Evolutionary conservation across 140 eudicot genomes (phyloP).

Genomic region (Oenanthe javanica): DNA sequence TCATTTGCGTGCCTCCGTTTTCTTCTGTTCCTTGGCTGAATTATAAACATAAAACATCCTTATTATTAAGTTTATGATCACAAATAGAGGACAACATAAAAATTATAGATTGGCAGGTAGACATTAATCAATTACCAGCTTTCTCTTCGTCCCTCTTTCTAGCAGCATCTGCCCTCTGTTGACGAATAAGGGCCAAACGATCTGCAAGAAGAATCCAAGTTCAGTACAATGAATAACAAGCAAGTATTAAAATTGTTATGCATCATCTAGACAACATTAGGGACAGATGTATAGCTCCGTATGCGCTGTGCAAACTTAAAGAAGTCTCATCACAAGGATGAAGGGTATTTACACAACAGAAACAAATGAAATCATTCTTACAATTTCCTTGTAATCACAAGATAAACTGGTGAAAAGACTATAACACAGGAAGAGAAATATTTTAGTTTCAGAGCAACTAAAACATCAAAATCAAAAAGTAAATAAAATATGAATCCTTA

Average conservation of each 20-base stretch:
- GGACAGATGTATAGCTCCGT: background rate
- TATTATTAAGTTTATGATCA: background rate
- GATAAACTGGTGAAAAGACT: background rate
- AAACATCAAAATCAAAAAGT: background rate
- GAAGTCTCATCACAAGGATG: background rate
- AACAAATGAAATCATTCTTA: background rate
- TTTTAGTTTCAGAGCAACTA: background rate
- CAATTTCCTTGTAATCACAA: background rate
- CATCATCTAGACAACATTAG: background rate
- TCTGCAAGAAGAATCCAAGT: slow-evolving; percentile 34
- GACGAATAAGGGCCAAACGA: slow-evolving; percentile 89
- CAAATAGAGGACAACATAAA: background rate
- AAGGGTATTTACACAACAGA: background rate
- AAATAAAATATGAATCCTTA: background rate
- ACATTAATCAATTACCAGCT: slow-evolving; percentile 51
- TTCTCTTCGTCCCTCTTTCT: slow-evolving; percentile 97
- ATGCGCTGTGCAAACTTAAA: background rate
- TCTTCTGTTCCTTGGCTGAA: slow-evolving; percentile 90
- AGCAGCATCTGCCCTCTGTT: slow-evolving; percentile 99
- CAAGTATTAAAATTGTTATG: background rate
- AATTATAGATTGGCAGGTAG: too few species aligned
- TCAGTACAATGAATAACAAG: background rate
- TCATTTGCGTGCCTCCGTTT: slow-evolving; percentile 77
- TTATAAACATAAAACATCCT: background rate
- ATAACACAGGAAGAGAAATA: background rate